These are phyloP conservation scores for Phtheirospermum japonicum DNA, from an alignment of 257 asterid species.

Conservation along the genomic window DNA sequence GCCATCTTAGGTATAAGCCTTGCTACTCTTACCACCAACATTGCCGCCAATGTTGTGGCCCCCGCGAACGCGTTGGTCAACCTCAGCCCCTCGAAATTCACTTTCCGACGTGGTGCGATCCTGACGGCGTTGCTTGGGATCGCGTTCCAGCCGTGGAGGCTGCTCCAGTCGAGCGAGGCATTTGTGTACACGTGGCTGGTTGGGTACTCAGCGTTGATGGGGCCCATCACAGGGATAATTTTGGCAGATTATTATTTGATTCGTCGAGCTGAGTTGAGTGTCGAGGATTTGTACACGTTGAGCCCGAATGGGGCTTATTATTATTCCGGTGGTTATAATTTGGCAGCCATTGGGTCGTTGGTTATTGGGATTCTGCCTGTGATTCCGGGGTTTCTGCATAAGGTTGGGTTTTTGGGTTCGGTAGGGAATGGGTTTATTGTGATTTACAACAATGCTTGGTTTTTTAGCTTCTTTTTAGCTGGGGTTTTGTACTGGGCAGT, in stretches of 20 bases:
- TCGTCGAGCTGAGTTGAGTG: slow-evolving; percentile 35
- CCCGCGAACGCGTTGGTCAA: slow-evolving; percentile 88
- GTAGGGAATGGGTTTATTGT: slow-evolving; percentile 31
- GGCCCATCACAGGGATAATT: slow-evolving; percentile 72
- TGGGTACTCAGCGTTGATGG: slow-evolving; percentile 81
- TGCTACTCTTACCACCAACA: slow-evolving; percentile 77
- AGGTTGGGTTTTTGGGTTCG: slow-evolving; percentile 51
- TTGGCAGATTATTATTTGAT: slow-evolving; percentile 72
- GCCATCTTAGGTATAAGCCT: slow-evolving; percentile 77
- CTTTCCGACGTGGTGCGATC: slow-evolving; percentile 62
- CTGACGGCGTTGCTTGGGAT: slow-evolving; percentile 79
- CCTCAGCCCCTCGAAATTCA: slow-evolving; percentile 69
- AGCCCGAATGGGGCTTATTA: slow-evolving; percentile 60
- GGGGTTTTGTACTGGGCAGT: slow-evolving; percentile 54
- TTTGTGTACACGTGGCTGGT: slow-evolving; percentile 91
- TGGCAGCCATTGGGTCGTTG: slow-evolving; percentile 58
- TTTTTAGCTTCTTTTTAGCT: slow-evolving; percentile 74
- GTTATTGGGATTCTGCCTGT: slow-evolving; percentile 73
- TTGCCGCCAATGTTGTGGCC: slow-evolving; percentile 93
- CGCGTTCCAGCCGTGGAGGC: slow-evolving; percentile 87
- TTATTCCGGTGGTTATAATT: slow-evolving; percentile 62
- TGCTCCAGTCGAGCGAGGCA: slow-evolving; percentile 76
- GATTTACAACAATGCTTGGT: slow-evolving; percentile 83
- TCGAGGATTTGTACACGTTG: slow-evolving; percentile 53
- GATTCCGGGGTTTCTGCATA: slow-evolving; percentile 78